A percentile compares a stretch with the other conserved stretches of the same genome.
Evolutionary conservation across 768 basidiomycete species (phyloP).

Genomic region (Cantharellus anzutake): DNA sequence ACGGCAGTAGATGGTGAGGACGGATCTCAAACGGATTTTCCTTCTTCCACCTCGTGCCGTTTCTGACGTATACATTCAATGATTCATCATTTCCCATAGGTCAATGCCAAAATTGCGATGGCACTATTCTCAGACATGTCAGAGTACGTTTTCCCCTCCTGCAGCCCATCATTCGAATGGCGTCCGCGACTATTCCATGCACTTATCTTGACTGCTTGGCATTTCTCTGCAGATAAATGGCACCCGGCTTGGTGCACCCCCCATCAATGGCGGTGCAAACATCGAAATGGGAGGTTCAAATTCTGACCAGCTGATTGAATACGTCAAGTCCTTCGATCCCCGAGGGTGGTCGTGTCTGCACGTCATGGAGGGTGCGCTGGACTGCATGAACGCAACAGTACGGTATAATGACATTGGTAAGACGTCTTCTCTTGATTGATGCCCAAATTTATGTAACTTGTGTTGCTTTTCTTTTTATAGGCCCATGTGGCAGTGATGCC

Average conservation of each 20-base stretch:
- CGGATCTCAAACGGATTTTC: too few relatives aligned
- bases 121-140: not conserved
- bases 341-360: conserved; percentile 75
- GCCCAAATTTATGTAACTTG: not conserved
- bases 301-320: conserved; percentile 52
- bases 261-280: conserved; percentile 46
- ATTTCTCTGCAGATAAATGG: conserved; percentile 42
- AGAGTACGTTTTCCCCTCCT: not conserved
- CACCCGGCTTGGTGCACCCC: conserved; percentile 33
- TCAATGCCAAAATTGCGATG: not conserved
- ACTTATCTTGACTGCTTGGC: not conserved
- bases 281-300: conserved; percentile 75
- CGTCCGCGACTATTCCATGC: not conserved
- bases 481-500: conserved; percentile 36
- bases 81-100: not conserved
- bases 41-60: too few relatives aligned
- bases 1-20: conserved; percentile 52
- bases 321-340: conserved; percentile 56
- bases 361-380: conserved; percentile 44
- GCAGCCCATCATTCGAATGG: not conserved
- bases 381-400: conserved; percentile 42
- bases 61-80: not conserved
- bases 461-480: not conserved
- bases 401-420: conserved; percentile 62
- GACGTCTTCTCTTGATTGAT: not conserved